A percentile compares a stretch with the other conserved stretches of the same genome.
Evolutionary conservation across 1,139 yeast species (phyloP).

Genomic region (Hyphopichia burtonii): DNA sequence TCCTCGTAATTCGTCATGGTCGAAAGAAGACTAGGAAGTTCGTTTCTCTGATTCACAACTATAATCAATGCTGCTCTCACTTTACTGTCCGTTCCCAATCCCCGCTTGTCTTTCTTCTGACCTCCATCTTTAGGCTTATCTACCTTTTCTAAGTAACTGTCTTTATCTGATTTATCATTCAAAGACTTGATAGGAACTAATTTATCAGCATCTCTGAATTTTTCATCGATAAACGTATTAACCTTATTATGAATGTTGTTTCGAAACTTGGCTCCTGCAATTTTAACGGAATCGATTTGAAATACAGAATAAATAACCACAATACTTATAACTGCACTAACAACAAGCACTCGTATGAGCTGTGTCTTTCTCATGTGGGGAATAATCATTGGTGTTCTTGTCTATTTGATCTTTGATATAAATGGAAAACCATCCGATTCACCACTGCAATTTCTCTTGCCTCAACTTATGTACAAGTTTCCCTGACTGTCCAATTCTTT

Average conservation of each 20-base stretch:
- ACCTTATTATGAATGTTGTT: neutral
- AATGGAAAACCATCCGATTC: too few relatives aligned
- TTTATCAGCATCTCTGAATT: constrained; percentile 4
- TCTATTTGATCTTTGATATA: neutral
- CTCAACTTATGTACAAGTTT: too few relatives aligned
- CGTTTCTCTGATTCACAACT: constrained; percentile 6
- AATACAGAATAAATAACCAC: constrained; percentile 6
- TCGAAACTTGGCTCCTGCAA: constrained; percentile 2
- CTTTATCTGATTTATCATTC: constrained; percentile 4
- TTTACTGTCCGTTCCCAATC: constrained; percentile 1
- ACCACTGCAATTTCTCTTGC: too few relatives aligned
- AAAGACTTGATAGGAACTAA: constrained; percentile 2
- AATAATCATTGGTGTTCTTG: neutral
- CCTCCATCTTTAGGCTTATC: neutral
- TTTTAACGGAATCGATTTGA: constrained; percentile 7
- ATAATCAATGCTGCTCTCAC: constrained; percentile 13
- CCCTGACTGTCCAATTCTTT: too few relatives aligned
- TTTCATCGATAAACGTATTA: neutral
- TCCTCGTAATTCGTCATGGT: constrained; percentile 19
- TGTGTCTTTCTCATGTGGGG: neutral
- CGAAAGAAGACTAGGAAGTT: constrained; percentile 6
- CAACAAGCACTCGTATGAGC: constrained; percentile 3
- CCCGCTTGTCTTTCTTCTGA: neutral
- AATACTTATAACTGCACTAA: constrained; percentile 4
- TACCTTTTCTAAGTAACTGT: neutral